Evolutionary conservation across 2,329 filamentous ascomycete genomes (phyloP).

Genomic region (Sporothrix sp.): DNA sequence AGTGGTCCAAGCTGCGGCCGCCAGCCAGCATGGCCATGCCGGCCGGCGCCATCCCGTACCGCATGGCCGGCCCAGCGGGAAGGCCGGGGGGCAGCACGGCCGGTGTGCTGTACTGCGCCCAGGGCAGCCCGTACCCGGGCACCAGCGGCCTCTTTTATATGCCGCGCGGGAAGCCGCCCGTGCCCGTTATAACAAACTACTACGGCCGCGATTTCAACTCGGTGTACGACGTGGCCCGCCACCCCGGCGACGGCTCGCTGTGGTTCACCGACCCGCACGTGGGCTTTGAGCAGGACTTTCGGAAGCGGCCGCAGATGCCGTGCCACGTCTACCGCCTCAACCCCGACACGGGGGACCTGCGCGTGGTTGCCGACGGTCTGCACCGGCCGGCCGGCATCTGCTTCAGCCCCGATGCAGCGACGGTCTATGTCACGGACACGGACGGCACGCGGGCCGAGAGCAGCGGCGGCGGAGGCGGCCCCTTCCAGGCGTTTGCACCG

Average conservation of each 20-base stretch:
- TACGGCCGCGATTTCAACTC: constrained; percentile 39
- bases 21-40: constrained; percentile 37
- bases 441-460: too few species aligned
- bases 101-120: constrained; percentile 21
- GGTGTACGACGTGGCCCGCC: constrained; percentile 32
- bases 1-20: constrained; percentile 34
- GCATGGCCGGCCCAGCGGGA: neutral
- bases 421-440: constrained; percentile 35
- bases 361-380: constrained; percentile 39
- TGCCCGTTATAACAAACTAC: constrained; percentile 32
- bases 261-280: constrained; percentile 42
- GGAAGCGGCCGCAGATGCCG: constrained; percentile 34
- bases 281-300: constrained; percentile 36
- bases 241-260: constrained; percentile 30
- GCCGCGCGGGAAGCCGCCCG: constrained; percentile 25
- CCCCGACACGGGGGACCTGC: constrained; percentile 30
- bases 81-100: constrained; percentile 26
- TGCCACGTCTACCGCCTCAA: constrained; percentile 40
- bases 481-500: too few species aligned
- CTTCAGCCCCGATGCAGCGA: constrained; percentile 29
- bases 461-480: neutral
- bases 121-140: constrained; percentile 17
- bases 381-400: constrained; percentile 33
- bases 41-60: constrained; percentile 53
- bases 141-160: constrained; percentile 32